phyloP scores from a whole-genome alignment of 2,329 filamentous ascomycete species.

The Aspergillus sp. region DNA sequence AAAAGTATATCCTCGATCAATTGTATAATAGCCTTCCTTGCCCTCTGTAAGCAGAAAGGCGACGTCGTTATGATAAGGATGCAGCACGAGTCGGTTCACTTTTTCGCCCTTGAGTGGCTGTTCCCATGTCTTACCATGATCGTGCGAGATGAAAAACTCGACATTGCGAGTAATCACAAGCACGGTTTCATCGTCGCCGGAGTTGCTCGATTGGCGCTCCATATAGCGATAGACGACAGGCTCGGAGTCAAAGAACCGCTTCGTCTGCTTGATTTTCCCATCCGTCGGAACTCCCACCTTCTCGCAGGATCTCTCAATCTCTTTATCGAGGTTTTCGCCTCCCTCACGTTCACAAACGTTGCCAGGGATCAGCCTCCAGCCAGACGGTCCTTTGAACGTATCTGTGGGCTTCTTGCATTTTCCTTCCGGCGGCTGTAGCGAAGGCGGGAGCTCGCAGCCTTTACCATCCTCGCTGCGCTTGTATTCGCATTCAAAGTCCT shows the following conservation, averaged over 20 bases:
- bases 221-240: conserved; percentile 67
- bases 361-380: conserved; percentile 87
- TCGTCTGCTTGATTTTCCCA: conserved; percentile 63
- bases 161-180: conserved; percentile 58
- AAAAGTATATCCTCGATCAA: conserved; percentile 72
- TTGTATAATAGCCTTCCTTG: conserved; percentile 72
- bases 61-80: conserved; percentile 76
- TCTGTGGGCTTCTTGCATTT: conserved; percentile 70
- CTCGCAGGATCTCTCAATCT: conserved; percentile 72
- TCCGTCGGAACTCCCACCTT: conserved; percentile 56
- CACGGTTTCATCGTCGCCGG: conserved; percentile 68
- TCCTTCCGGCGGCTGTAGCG: conserved; percentile 65
- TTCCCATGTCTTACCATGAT: conserved; percentile 88
- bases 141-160: conserved; percentile 69
- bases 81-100: conserved; percentile 69
- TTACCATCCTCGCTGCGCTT: conserved; percentile 67
- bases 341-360: conserved; percentile 65
- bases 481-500: conserved; percentile 95
- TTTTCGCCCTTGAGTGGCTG: conserved; percentile 66
- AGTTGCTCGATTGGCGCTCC: conserved; percentile 66
- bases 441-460: conserved; percentile 65
- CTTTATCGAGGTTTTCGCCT: conserved; percentile 65
- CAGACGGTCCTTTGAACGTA: conserved; percentile 80
- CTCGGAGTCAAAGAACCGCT: conserved; percentile 60
- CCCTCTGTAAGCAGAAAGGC: conserved; percentile 78